Conservation (phyloP, 257 asterid species). For the Solanum medicagineum region DNA sequence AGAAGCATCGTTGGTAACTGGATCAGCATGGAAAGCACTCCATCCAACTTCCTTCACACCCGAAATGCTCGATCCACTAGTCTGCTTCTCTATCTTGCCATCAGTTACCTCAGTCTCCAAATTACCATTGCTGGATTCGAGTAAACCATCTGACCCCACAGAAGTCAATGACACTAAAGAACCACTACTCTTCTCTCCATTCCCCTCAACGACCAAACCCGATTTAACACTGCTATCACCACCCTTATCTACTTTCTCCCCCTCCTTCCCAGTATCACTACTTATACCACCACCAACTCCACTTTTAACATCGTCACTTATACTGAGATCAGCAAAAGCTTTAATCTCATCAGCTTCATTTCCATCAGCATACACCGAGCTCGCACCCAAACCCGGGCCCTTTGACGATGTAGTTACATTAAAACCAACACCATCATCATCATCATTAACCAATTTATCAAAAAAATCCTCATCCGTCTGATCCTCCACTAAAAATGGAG, state of each 20-base stretch:
- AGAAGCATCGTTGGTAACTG: conserved; percentile 24
- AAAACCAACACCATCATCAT: conserved; percentile 33
- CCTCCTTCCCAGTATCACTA: background rate
- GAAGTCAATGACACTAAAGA: conserved; percentile 21
- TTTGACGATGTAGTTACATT: conserved; percentile 26
- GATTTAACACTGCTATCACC: background rate
- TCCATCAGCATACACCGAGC: conserved; percentile 20
- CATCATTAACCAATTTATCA: conserved; percentile 83
- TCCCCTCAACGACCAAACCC: conserved; percentile 1
- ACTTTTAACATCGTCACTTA: conserved; percentile 26
- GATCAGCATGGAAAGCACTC: conserved; percentile 60
- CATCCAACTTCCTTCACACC: conserved; percentile 86
- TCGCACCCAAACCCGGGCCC: conserved; percentile 3
- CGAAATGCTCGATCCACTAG: conserved; percentile 25
- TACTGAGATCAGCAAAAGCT: conserved; percentile 61
- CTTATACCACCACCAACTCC: background rate
- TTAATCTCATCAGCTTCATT: conserved; percentile 58
- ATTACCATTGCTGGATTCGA: conserved; percentile 16
- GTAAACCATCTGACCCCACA: conserved; percentile 25
- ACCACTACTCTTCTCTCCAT: conserved; percentile 13
- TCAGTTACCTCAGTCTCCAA: conserved; percentile 22
- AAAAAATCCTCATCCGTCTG: conserved; percentile 90
- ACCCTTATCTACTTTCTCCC: conserved; percentile 15
- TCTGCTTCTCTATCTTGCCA: conserved; percentile 8
- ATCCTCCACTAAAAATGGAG: conserved; percentile 96